Evolutionary conservation across 2,329 filamentous ascomycete genomes (phyloP).

Genomic region (Trichoderma sp.): DNA sequence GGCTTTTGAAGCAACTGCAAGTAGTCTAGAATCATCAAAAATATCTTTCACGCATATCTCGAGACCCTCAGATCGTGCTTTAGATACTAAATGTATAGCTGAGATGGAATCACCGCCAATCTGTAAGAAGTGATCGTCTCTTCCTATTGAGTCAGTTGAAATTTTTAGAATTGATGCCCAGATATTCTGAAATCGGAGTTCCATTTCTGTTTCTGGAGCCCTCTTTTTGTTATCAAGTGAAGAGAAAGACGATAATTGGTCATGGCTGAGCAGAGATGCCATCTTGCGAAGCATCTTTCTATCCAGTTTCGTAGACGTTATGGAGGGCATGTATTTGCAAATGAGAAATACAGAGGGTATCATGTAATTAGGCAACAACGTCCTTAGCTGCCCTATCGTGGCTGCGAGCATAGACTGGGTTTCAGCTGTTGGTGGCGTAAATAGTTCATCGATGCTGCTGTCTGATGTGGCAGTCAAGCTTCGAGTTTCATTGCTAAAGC

Average conservation of each 20-base stretch:
- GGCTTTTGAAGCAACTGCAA: not conserved
- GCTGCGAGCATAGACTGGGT: not conserved
- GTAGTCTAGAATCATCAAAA: slow-evolving; percentile 26
- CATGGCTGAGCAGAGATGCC: not conserved
- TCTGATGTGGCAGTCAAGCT: not conserved
- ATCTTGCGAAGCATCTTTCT: slow-evolving; percentile 2
- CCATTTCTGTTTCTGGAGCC: slow-evolving; percentile 8
- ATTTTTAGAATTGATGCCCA: slow-evolving; percentile 7
- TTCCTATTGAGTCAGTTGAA: not conserved
- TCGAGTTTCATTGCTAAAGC: slow-evolving; percentile 3
- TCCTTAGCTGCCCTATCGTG: not conserved
- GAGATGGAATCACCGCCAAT: slow-evolving; percentile 19
- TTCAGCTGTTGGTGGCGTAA: not conserved
- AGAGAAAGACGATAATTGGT: slow-evolving; percentile 9
- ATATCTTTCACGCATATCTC: slow-evolving; percentile 25
- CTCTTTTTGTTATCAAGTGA: not conserved
- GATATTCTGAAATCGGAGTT: not conserved
- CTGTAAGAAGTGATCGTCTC: slow-evolving; percentile 18
- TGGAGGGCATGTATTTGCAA: slow-evolving; percentile 18
- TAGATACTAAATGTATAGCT: slow-evolving; percentile 11
- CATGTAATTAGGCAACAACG: slow-evolving; percentile 4
- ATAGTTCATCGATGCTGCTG: not conserved
- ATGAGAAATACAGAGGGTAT: slow-evolving; percentile 12
- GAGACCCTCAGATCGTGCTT: not conserved
- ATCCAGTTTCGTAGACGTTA: slow-evolving; percentile 17